Evolutionary conservation across 306 rosid genomes (phyloP).

Genomic region (Fagus crenata): DNA sequence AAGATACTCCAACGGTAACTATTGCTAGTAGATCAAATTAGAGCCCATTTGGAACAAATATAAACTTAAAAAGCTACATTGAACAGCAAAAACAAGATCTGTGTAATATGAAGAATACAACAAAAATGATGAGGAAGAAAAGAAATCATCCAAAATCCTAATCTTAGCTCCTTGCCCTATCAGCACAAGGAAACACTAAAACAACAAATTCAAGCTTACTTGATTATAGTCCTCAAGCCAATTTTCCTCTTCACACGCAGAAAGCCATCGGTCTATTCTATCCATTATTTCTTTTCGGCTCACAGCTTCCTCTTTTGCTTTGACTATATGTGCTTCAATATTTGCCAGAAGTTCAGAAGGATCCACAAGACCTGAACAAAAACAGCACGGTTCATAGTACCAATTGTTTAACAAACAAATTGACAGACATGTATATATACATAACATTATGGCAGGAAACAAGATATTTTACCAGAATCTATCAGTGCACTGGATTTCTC

Average conservation of each 20-base stretch:
- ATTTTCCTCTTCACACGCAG: slow-evolving; percentile 94
- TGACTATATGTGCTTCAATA: slow-evolving; percentile 77
- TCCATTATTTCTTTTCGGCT: slow-evolving; percentile 88
- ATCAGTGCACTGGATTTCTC: slow-evolving; percentile 92
- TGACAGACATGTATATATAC: neutral
- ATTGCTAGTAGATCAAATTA: slow-evolving; percentile 13
- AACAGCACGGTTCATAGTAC: slow-evolving; percentile 8
- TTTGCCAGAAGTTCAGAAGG: slow-evolving; percentile 83
- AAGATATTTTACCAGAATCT: slow-evolving; percentile 66
- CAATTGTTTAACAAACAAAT: slow-evolving; percentile 4
- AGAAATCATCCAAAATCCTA: slow-evolving; percentile 3
- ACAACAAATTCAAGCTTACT: slow-evolving; percentile 50
- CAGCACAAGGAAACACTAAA: slow-evolving; percentile 6
- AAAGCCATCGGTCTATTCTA: slow-evolving; percentile 87
- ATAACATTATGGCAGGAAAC: slow-evolving; percentile 1
- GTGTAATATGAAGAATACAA: neutral
- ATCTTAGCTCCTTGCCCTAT: neutral
- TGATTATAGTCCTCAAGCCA: slow-evolving; percentile 93
- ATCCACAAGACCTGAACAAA: slow-evolving; percentile 74
- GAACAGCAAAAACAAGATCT: neutral
- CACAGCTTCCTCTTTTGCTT: slow-evolving; percentile 76
- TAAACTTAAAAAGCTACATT: slow-evolving; percentile 7
- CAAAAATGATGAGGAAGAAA: neutral
- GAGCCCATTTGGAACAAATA: slow-evolving; percentile 27
- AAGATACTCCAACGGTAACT: neutral